A percentile compares a stretch with the other conserved stretches of the same genome.
Conservation (phyloP, 345 rosid species). For the Populus davidiana region DNA sequence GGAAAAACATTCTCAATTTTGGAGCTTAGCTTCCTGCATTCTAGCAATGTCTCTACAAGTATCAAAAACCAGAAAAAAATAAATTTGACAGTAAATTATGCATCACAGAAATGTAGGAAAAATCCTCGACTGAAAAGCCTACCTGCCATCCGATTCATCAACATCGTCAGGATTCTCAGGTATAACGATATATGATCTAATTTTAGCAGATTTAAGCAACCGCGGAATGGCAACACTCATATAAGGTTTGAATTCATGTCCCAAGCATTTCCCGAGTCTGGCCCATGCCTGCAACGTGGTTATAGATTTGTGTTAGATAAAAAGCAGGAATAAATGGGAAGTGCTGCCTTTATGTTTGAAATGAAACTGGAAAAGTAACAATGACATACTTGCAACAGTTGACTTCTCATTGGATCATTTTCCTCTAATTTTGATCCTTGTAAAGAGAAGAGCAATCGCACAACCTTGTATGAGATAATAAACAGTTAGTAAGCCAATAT, state of each 20-base stretch:
- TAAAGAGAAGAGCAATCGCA: slow-evolving; percentile 1
- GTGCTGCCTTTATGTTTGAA: background rate
- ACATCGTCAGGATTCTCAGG: background rate
- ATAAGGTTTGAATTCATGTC: slow-evolving; percentile 12
- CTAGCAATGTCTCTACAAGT: background rate
- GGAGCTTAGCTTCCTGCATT: background rate
- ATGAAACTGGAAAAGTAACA: background rate
- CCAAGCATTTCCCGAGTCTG: slow-evolving; percentile 15
- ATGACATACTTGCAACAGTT: slow-evolving; percentile 11
- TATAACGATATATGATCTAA: background rate
- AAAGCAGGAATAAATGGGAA: background rate
- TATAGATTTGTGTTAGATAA: background rate
- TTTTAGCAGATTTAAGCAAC: slow-evolving; percentile 12
- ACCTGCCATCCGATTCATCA: slow-evolving; percentile 2
- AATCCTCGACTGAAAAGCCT: background rate
- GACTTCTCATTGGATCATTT: slow-evolving; percentile 4
- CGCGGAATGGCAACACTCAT: slow-evolving; percentile 12
- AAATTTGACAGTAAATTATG: background rate
- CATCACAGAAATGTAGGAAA: background rate
- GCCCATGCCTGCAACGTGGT: slow-evolving; percentile 16
- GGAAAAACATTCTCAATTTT: background rate
- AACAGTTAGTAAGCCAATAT: background rate
- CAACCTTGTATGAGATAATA: background rate
- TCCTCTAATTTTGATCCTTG: background rate
- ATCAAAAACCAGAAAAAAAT: background rate